Percentiles rank a stretch among this genome's conserved stretches.
These are phyloP conservation scores for Dorcoceras hygrometricum DNA, from an alignment of 257 asterid genomes.

Conservation along the genomic window DNA sequence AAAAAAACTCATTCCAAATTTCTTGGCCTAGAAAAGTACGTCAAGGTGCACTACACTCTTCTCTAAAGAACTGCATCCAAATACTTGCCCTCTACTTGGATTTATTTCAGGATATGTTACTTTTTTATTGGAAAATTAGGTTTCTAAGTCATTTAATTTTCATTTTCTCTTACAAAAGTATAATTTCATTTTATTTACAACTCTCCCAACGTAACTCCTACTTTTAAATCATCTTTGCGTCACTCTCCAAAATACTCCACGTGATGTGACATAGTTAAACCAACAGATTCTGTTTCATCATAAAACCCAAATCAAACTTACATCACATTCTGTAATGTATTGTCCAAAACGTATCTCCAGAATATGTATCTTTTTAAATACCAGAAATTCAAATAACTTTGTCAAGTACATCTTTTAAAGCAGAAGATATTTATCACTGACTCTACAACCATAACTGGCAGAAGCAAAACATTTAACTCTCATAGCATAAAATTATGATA, in stretches of 20 bases:
- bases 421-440: neutral
- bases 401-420: constrained; percentile 20
- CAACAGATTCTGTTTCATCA: neutral
- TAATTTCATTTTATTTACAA: neutral
- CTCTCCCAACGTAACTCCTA: neutral
- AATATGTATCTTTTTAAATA: neutral
- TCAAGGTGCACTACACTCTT: neutral
- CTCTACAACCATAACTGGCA: neutral
- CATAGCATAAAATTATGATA: constrained; percentile 7
- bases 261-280: neutral
- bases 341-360: neutral
- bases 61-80: too few relatives aligned
- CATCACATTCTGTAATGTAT: neutral
- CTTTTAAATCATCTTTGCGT: neutral
- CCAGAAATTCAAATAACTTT: constrained; percentile 14
- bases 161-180: neutral
- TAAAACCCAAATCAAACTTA: too few relatives aligned
- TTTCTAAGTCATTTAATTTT: too few relatives aligned
- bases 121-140: too few relatives aligned
- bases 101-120: too few relatives aligned
- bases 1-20: neutral
- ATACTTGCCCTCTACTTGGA: too few relatives aligned
- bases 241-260: neutral
- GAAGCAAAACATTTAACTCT: constrained; percentile 9
- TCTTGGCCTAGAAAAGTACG: neutral